Evolutionary conservation across 1,284 basidiomycete genomes (phyloP), one percentile per base, ranked within the genome.

Genomic region (Psilocybe mexicana): DNA sequence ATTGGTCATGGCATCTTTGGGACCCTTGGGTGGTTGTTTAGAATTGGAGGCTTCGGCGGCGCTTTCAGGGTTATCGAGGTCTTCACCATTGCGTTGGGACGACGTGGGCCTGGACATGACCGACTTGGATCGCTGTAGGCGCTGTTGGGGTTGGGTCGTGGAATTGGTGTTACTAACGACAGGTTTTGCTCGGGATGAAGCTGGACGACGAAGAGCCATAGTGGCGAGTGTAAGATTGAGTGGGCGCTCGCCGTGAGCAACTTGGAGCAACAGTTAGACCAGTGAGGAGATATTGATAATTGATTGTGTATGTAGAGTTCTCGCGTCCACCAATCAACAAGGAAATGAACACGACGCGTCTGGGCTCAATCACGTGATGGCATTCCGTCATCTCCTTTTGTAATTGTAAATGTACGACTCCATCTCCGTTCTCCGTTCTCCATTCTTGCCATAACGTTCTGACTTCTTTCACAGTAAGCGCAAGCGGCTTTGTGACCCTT

Each of bases 1-100:
- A 67, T 95, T 92, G 1, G 82, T 83, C 67, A 88, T 89, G 1
- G 74, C 61, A 24, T 81, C 82, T 33, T 81, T 81, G 6, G 75
- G 62, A 56, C 46, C 57, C 48, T 60, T 65, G 14, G 65, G 61
- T 44, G 56, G 36, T 58, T 51, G n/a, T 40, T n/a, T 40, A 40
- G 38, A 40, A 14, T 11, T 40, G 30, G 30, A 33, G 30, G 38
- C 11, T 40, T 66, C 50, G 4, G 59, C n/a, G 26, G 53, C 33
- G 35, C 43, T 58, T 24, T 59, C 50, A n/a, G 60, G 58, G 35
- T 63, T 66, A 28, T 60, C 67, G 23, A 54, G 43, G 28, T 71
- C 72, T 30, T 72, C 70, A 6, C 40, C 55, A 25, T 66, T 59
- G 49, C 68, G 70, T 43, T 68, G 64, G 5, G 71, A 63, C 33